Conservation (phyloP, 108 stramenopile species). For the Mediolabrus comicus region DNA sequence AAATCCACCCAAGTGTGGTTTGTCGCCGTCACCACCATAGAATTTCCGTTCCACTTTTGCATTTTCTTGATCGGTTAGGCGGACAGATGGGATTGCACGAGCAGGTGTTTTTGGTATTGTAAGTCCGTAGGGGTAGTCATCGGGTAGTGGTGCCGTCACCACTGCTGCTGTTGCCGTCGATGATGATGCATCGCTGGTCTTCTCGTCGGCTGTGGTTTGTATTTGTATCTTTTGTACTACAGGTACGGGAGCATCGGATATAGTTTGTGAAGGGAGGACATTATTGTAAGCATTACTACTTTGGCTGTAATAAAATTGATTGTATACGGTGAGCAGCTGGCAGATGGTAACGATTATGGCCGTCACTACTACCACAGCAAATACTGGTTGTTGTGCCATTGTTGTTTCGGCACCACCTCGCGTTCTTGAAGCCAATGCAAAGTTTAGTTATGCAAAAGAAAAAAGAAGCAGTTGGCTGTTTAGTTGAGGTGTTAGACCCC, state of each 20-base stretch:
- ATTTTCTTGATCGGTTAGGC: slow-evolving; percentile 23
- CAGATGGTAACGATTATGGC: background rate
- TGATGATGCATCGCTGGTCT: background rate
- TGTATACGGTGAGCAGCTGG: background rate
- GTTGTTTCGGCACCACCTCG: too few species aligned
- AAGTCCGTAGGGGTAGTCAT: background rate
- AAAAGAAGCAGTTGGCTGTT: too few species aligned
- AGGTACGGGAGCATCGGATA: background rate
- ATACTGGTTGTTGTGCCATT: background rate
- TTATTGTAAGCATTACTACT: too few species aligned
- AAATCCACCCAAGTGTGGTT: slow-evolving; percentile 79
- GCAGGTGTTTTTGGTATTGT: slow-evolving; percentile 2
- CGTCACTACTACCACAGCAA: background rate
- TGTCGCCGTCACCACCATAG: slow-evolving; percentile 77
- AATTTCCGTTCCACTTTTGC: slow-evolving; percentile 18
- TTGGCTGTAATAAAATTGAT: too few species aligned
- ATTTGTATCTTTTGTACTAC: too few species aligned
- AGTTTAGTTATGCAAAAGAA: too few species aligned
- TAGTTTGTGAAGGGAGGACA: background rate
- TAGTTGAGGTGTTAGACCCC: too few species aligned
- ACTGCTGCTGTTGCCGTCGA: too few species aligned
- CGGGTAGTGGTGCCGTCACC: too few species aligned
- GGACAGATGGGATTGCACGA: slow-evolving; percentile 34
- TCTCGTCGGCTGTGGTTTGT: background rate
- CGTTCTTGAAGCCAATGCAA: too few species aligned